A percentile compares a stretch with the other conserved stretches of the same genome.
These are phyloP conservation scores for Epicoccum sorghinum DNA, from an alignment of 2,329 filamentous ascomycete genomes.

Conservation along the genomic window DNA sequence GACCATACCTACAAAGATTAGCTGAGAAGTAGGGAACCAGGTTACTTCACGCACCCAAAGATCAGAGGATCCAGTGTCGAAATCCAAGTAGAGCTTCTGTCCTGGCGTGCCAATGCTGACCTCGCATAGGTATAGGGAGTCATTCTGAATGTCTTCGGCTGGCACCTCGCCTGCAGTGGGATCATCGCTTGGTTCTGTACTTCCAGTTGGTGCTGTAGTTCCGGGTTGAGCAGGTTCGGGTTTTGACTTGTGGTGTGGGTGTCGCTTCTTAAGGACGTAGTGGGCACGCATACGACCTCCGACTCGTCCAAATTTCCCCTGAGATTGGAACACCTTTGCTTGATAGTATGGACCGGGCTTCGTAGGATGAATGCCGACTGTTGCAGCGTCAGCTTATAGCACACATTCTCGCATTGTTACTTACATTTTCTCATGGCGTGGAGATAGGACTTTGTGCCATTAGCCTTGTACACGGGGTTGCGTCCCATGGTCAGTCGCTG, in stretches of 20 bases:
- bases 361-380: slow-evolving; percentile 33
- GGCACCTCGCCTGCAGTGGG: slow-evolving; percentile 24
- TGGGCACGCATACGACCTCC: slow-evolving; percentile 31
- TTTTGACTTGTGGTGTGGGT: not conserved
- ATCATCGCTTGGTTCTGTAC: not conserved
- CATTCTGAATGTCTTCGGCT: slow-evolving; percentile 70
- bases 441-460: slow-evolving; percentile 24
- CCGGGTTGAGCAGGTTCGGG: no score
- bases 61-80: slow-evolving; percentile 74
- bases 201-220: no score
- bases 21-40: not conserved
- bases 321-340: slow-evolving; percentile 24
- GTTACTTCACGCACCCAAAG: slow-evolving; percentile 59
- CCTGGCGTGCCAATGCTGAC: slow-evolving; percentile 69
- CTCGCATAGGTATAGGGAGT: slow-evolving; percentile 68
- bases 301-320: slow-evolving; percentile 30
- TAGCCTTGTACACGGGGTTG: slow-evolving; percentile 25
- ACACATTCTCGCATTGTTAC: not conserved
- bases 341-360: slow-evolving; percentile 34
- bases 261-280: slow-evolving; percentile 26
- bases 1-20: slow-evolving; percentile 67
- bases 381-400: not conserved
- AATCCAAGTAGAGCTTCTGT: slow-evolving; percentile 66
- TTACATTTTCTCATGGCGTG: slow-evolving; percentile 29
- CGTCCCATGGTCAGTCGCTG: slow-evolving; percentile 26